Evolutionary conservation across 2,329 filamentous ascomycete species (phyloP), one percentile per base, ranked within the genome.

Genomic region (Zarea fungicola): DNA sequence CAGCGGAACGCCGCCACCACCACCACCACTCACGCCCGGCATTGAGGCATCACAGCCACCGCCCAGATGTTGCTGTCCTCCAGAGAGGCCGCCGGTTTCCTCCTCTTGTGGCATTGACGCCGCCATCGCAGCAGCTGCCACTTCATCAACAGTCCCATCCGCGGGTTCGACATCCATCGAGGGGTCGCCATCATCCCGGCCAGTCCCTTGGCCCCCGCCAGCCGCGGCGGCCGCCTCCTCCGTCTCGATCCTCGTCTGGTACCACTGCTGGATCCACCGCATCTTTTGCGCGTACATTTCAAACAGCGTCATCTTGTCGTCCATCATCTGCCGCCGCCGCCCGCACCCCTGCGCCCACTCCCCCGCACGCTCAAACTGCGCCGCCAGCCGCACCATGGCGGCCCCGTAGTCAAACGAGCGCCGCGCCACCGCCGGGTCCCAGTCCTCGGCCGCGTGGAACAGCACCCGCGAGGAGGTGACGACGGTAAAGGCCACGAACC

Each of bases 361-460:
- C 42, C 35, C 43, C 19, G 42, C 28, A 18, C 16, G 28, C 40
- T 44, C 49, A 31, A 42, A 40, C 31, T 36, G 40, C 23, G 28
- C 31, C 3, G 37, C 41, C 14, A 35, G 36, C n/a, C 10, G 21
- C 18, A 34, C 35, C 28, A 34, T 22, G 10, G 29, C 22, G 21
- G 28, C 36, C 18, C 36, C 45, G 9, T 25, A 48, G 45, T 48
- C 45, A 6, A 48, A 48, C 14, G 11, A 19, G 16, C 37, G 45
- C n/a, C 37, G 45, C 28, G 45, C 45, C 3, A 48, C 37, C 4
- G 28, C 23, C 4, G 45, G 36, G 21, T 16, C n/a, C 45, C 45
- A 48, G 36, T 48, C 45, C 28, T 48, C 45, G 36, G 36, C 45
- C 21, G 25, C 45, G 45, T 48, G 45, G 36, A 48, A 42, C 18